Evolutionary conservation across 1,284 basidiomycete genomes (phyloP).

Genomic region (Cryptococcus sp.): DNA sequence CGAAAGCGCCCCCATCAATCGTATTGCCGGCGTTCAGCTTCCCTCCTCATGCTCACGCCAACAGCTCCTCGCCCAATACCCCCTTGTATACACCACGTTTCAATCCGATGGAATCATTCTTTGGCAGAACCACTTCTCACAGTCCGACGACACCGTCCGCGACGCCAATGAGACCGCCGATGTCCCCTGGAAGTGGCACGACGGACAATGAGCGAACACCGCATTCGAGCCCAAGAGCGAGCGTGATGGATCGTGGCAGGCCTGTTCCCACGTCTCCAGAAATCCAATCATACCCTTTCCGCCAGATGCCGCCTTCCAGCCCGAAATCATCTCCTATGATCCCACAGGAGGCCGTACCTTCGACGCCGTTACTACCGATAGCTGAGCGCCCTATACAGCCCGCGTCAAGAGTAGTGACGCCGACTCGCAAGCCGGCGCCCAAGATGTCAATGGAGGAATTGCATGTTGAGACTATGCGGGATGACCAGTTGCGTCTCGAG

Average conservation of each 20-base stretch:
- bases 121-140: constrained; percentile 16
- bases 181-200: constrained; percentile 1
- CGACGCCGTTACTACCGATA: background rate
- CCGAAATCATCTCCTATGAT: constrained; percentile 8
- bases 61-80: constrained; percentile 7
- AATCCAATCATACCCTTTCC: constrained; percentile 17
- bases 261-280: constrained; percentile 32
- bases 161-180: constrained; percentile 1
- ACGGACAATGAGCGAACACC: constrained; percentile 1
- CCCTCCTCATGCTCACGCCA: constrained; percentile 7
- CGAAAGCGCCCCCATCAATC: constrained; percentile 25
- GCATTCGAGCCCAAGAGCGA: constrained; percentile 1
- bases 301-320: constrained; percentile 4
- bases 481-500: constrained; percentile 1
- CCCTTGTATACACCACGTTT: constrained; percentile 21
- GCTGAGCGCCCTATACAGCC: background rate
- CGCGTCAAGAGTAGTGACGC: background rate
- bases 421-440: constrained; percentile 10
- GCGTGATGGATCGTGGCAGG: constrained; percentile 30
- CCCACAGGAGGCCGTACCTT: background rate
- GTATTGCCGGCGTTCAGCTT: constrained; percentile 21
- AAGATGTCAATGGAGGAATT: constrained; percentile 14
- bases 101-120: constrained; percentile 34
- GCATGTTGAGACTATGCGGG: background rate
- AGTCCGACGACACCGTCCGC: constrained; percentile 13